A percentile compares a stretch with the other conserved stretches of the same genome.
phyloP scores from a whole-genome alignment of 2,329 filamentous ascomycete genomes.

The Elsinoe perseae region DNA sequence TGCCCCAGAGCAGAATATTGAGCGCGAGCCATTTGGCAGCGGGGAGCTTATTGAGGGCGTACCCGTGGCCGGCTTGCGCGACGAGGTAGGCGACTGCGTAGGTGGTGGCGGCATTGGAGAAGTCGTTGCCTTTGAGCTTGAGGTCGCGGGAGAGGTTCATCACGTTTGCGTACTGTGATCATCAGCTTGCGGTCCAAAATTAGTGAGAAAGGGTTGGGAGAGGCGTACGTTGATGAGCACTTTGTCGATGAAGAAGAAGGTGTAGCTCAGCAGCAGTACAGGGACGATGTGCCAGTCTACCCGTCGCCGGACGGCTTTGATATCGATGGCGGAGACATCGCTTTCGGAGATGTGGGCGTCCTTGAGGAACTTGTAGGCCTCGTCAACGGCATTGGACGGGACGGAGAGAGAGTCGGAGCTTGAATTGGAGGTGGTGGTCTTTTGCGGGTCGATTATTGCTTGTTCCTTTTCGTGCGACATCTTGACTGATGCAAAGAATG shows the following conservation, averaged over 20 bases:
- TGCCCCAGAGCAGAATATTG: conserved; percentile 36
- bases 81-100: conserved; percentile 40
- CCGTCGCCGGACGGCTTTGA: conserved; percentile 45
- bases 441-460: neutral
- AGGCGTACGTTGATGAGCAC: conserved; percentile 30
- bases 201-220: conserved; percentile 22
- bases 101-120: conserved; percentile 29
- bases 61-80: conserved; percentile 57
- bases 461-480: neutral
- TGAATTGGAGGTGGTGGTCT: neutral
- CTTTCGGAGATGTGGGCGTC: neutral
- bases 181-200: conserved; percentile 52
- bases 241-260: conserved; percentile 49
- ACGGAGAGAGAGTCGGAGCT: neutral
- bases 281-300: conserved; percentile 53
- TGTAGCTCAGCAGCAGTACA: conserved; percentile 54
- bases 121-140: conserved; percentile 46
- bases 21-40: conserved; percentile 43
- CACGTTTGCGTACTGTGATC: conserved; percentile 58
- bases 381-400: neutral
- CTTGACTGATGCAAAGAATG: neutral
- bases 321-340: conserved; percentile 17
- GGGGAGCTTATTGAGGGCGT: conserved; percentile 43
- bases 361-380: conserved; percentile 7
- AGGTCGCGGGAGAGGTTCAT: conserved; percentile 55